Percentiles rank a stretch among this genome's conserved stretches.
These are phyloP conservation scores for Vanrija humicola DNA, from an alignment of 1,284 basidiomycete species.

Conservation along the genomic window DNA sequence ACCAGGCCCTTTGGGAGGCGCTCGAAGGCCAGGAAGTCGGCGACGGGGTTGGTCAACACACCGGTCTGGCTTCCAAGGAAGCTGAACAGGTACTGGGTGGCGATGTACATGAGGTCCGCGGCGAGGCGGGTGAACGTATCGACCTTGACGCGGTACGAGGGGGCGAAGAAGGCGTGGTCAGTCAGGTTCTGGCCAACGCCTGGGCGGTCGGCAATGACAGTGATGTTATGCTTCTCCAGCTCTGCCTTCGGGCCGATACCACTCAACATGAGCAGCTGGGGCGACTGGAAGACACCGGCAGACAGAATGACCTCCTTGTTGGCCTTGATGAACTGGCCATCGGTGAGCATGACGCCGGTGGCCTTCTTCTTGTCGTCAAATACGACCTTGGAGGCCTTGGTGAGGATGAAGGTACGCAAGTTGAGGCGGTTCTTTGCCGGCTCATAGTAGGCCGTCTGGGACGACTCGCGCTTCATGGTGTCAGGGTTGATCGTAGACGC, in stretches of 20 bases:
- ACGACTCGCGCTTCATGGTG: background rate
- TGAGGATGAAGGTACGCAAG: background rate
- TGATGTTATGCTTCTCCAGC: conserved; percentile 54
- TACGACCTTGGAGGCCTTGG: background rate
- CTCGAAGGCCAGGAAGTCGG: background rate
- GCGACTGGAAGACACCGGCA: conserved; percentile 22
- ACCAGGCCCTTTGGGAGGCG: background rate
- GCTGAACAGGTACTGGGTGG: background rate
- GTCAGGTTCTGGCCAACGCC: conserved; percentile 58
- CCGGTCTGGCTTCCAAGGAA: background rate
- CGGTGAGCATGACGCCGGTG: background rate
- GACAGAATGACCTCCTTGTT: background rate
- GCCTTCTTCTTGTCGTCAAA: background rate
- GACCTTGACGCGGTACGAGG: background rate
- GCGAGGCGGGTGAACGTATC: background rate
- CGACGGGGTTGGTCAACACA: background rate
- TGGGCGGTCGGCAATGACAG: conserved; percentile 56
- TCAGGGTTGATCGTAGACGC: background rate
- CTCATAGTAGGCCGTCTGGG: background rate
- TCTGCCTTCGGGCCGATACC: conserved; percentile 61
- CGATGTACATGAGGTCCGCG: background rate
- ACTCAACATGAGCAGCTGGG: conserved; percentile 66
- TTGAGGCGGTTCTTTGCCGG: background rate
- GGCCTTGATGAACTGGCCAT: background rate
- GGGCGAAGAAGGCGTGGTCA: conserved; percentile 52